Conservation (phyloP, 176 grass and related monocot species). For the Aegilops longissima region DNA sequence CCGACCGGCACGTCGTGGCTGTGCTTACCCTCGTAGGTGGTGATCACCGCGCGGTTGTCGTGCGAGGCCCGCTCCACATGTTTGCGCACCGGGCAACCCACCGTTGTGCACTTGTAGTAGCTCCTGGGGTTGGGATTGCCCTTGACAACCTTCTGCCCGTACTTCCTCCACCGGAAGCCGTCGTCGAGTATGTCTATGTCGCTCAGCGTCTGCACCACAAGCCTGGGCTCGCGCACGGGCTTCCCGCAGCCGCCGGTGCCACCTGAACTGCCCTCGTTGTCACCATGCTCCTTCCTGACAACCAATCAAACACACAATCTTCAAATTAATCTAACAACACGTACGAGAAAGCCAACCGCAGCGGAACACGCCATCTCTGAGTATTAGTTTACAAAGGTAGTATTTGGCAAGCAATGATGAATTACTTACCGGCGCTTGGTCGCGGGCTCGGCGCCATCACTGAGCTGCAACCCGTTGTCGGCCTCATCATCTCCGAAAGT, state of each 20-base stretch:
- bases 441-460: slow-evolving; percentile 40
- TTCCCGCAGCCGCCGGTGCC: slow-evolving; percentile 23
- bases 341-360: background rate
- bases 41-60: slow-evolving; percentile 64
- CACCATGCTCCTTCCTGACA: slow-evolving; percentile 48
- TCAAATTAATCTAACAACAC: background rate
- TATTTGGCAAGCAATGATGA: too few species aligned
- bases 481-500: slow-evolving; percentile 67
- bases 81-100: slow-evolving; percentile 69
- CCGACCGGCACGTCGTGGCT: slow-evolving; percentile 73
- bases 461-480: slow-evolving; percentile 39
- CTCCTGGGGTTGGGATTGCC: slow-evolving; percentile 73
- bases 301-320: background rate
- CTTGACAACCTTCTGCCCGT: slow-evolving; percentile 90
- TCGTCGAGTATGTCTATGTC: slow-evolving; percentile 92
- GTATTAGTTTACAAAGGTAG: too few species aligned
- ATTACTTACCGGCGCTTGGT: slow-evolving; percentile 56
- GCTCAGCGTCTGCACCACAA: slow-evolving; percentile 78
- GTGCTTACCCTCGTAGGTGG: slow-evolving; percentile 83
- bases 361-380: too few species aligned
- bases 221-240: slow-evolving; percentile 56
- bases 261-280: slow-evolving; percentile 47
- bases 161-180: slow-evolving; percentile 93
- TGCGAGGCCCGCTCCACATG: slow-evolving; percentile 70
- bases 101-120: slow-evolving; percentile 87